Base-by-base conservation (phyloP, 192 early-diverging fungal genomes). In the Gryganskiella cystojenkinii region DNA sequence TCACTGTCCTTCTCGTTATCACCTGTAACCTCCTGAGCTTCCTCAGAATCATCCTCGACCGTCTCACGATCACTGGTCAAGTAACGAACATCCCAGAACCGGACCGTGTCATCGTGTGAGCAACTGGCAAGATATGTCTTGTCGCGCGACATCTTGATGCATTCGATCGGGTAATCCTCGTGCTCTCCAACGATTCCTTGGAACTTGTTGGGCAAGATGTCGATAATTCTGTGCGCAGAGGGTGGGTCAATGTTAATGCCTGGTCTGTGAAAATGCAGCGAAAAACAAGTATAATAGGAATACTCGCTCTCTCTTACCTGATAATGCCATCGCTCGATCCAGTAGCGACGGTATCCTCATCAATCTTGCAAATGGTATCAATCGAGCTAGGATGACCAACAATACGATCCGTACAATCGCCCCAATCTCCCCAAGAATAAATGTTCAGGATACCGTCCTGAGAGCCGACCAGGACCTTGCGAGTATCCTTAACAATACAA, bases 321-420 rank as follows among this genome's bases (percentile, higher is more conserved):
- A 94, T 89, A 34, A 98, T 88, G 27, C 98, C 98, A 80, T 99
- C 98, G 67, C 92, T 90, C 22, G 91, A 92, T 24, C 96, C 98
- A 0, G 98, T 99, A 22, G 91, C 87, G 11, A 98, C 86, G 50
- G 90, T 87, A 61, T 91, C 86, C 51, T 98, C 96, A 30, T 91
- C 90, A 49, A 98, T 81, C 75, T 92, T 93, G 71, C 86, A 86
- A 30, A 99, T 88, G 0, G 95, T 81, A 66, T 96, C 93, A 42
- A 99, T 93, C 24, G 93, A 92, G 55, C 87, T 87, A 25, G 97
- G 97, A 70, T 99, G 98, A 47, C 98, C 98, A 11, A 94, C 85
- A 68, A 98, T 94, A 19, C 98, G 89, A 82, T 99, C 98, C 19
- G 91, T 92, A 57, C 91, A 89, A 66, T 99, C 97, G 20, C 92